Percentiles rank a stretch among this genome's conserved stretches.
Evolutionary conservation across 2,329 filamentous ascomycete species (phyloP).

Genomic region (Chalaropsis ovoidea): DNA sequence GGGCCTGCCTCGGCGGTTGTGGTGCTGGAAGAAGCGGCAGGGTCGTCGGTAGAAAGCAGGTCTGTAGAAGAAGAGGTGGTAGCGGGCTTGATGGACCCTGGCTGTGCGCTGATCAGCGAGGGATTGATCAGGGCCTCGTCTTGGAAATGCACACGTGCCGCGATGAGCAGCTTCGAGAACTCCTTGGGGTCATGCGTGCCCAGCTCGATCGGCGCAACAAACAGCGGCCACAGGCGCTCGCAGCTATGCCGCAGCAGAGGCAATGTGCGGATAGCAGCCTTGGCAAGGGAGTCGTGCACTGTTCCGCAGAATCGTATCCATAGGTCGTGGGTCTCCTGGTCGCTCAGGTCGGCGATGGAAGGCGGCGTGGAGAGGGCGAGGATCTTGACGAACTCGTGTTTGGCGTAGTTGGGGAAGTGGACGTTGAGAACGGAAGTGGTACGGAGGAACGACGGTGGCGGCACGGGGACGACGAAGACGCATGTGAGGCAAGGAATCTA

Average conservation of each 20-base stretch:
- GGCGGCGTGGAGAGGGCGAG: slow-evolving; percentile 46
- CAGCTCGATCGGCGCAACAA: slow-evolving; percentile 64
- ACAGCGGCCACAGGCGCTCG: slow-evolving; percentile 70
- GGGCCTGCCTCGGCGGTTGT: neutral
- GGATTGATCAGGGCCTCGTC: slow-evolving; percentile 61
- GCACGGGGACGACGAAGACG: slow-evolving; percentile 65
- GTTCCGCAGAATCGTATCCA: slow-evolving; percentile 74
- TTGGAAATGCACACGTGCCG: slow-evolving; percentile 58
- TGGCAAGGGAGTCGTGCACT: slow-evolving; percentile 77
- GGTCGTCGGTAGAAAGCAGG: slow-evolving; percentile 20
- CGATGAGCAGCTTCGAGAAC: slow-evolving; percentile 72
- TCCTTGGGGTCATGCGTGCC: slow-evolving; percentile 68
- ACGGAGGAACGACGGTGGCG: slow-evolving; percentile 59
- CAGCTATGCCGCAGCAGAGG: slow-evolving; percentile 61
- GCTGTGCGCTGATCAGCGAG: slow-evolving; percentile 41
- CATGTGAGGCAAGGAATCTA: slow-evolving; percentile 71
- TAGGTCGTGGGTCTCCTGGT: slow-evolving; percentile 52
- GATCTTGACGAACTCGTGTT: slow-evolving; percentile 68
- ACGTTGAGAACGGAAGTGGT: slow-evolving; percentile 62
- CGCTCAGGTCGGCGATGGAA: slow-evolving; percentile 41
- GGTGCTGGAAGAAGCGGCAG: slow-evolving; percentile 11
- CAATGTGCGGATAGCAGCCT: slow-evolving; percentile 69
- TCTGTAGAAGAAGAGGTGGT: slow-evolving; percentile 25
- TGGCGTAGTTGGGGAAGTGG: slow-evolving; percentile 74
- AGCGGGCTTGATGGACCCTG: neutral